These are phyloP conservation scores for Stevia rebaudiana DNA, from an alignment of 140 eudicot species.

Conservation along the genomic window DNA sequence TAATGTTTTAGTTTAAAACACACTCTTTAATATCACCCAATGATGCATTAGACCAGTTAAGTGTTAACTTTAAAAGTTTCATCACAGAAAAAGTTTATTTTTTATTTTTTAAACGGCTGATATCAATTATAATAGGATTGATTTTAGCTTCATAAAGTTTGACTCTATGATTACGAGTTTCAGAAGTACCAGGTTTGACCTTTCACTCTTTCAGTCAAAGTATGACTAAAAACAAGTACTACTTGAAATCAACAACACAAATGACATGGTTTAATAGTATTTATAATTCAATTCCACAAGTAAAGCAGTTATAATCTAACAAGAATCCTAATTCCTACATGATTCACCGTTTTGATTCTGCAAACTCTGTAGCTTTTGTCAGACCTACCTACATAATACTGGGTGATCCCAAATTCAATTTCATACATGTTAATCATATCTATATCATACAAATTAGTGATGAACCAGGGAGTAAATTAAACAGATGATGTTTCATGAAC, in stretches of 20 bases:
- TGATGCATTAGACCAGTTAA: not conserved
- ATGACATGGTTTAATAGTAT: not conserved
- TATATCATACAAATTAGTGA: conserved; percentile 1
- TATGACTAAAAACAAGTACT: not conserved
- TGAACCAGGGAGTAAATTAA: conserved; percentile 1
- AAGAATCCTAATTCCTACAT: conserved; percentile 7
- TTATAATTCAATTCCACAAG: not conserved
- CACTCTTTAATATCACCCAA: not conserved
- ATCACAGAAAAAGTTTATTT: not conserved
- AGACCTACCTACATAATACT: conserved; percentile 3
- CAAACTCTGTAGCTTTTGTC: not conserved
- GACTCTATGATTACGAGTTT: not conserved
- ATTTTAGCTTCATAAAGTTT: not conserved
- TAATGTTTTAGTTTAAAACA: not conserved
- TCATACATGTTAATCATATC: conserved; percentile 5
- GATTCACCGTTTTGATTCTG: not conserved
- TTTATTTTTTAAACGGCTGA: no score
- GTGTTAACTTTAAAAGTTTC: not conserved
- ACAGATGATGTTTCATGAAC: not conserved
- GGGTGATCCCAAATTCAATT: conserved; percentile 4
- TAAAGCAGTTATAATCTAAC: not conserved
- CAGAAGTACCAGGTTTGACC: conserved; percentile 13
- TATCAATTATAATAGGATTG: not conserved
- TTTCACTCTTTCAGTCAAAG: conserved; percentile 18
- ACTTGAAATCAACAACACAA: conserved; percentile 9